These are phyloP conservation scores for Mycena sp. DNA, from an alignment of 1,284 basidiomycete genomes.

Conservation along the genomic window DNA sequence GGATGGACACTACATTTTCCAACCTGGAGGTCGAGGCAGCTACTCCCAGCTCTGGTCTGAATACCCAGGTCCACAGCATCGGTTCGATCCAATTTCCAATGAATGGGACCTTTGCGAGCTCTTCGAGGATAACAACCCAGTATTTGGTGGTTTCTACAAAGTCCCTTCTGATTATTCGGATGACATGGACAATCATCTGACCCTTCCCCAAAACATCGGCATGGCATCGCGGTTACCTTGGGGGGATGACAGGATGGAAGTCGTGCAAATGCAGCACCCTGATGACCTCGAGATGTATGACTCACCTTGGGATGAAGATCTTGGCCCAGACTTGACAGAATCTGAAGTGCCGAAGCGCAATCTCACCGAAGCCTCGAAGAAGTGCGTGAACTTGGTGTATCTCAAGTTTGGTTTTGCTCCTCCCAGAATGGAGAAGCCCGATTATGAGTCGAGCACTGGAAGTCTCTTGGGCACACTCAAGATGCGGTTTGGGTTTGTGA, in stretches of 20 bases:
- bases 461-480: not conserved
- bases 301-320: not conserved
- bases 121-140: not conserved
- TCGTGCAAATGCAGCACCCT: too few relatives aligned
- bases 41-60: not conserved
- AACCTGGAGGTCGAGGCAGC: not conserved
- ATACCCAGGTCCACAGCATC: not conserved
- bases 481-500: conserved; percentile 3
- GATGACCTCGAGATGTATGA: not conserved
- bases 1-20: too few relatives aligned
- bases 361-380: not conserved
- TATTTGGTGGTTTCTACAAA: too few relatives aligned
- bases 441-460: not conserved
- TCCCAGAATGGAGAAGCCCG: conserved; percentile 1
- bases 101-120: too few relatives aligned
- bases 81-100: too few relatives aligned
- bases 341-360: not conserved
- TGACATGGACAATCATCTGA: too few relatives aligned
- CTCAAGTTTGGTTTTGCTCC: not conserved
- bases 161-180: too few relatives aligned
- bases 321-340: not conserved
- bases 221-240: too few relatives aligned
- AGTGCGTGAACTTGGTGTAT: not conserved
- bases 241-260: too few relatives aligned
- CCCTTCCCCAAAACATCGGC: too few relatives aligned